Evolutionary conservation across 139 green algal species (phyloP).

Genomic region (Chlorella vulgaris): DNA sequence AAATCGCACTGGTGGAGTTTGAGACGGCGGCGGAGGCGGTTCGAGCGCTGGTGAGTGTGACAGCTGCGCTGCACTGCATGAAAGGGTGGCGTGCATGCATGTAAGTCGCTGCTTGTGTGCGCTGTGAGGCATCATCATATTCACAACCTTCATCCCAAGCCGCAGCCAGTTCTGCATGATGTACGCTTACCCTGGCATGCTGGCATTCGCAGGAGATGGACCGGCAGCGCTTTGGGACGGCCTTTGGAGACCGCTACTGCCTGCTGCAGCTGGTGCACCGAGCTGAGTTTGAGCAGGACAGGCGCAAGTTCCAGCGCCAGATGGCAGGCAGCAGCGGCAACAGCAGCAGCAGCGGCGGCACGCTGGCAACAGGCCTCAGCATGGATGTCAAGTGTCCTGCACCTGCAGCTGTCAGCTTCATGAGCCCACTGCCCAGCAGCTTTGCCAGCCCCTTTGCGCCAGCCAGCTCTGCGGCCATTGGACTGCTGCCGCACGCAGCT

Average conservation of each 20-base stretch:
- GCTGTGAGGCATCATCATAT: too few relatives aligned
- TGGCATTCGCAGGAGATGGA: slow-evolving; percentile 58
- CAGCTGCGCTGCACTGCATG: too few relatives aligned
- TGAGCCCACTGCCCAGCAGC: neutral
- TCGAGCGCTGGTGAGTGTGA: slow-evolving; percentile 61
- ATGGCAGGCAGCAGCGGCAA: neutral
- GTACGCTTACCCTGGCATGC: neutral
- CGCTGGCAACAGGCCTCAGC: too few relatives aligned
- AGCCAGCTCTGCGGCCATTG: neutral
- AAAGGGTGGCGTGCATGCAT: too few relatives aligned
- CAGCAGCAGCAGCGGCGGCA: slow-evolving; percentile 24
- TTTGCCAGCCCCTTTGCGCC: neutral
- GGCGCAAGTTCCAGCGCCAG: neutral
- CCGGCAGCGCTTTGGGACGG: slow-evolving; percentile 70
- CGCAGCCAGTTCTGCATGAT: too few relatives aligned
- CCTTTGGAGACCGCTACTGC: slow-evolving; percentile 79
- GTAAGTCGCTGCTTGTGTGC: too few relatives aligned
- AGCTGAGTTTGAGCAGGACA: slow-evolving; percentile 63
- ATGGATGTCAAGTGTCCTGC: too few relatives aligned
- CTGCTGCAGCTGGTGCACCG: slow-evolving; percentile 74
- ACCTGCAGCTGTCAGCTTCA: neutral
- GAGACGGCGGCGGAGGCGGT: slow-evolving; percentile 71
- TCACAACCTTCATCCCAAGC: too few relatives aligned
- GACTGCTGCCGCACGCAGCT: slow-evolving; percentile 15
- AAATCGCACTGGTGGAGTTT: slow-evolving; percentile 92